phyloP scores from a whole-genome alignment of 225 moss, liverwort and hornwort species.

The Anthoceros angustus region DNA sequence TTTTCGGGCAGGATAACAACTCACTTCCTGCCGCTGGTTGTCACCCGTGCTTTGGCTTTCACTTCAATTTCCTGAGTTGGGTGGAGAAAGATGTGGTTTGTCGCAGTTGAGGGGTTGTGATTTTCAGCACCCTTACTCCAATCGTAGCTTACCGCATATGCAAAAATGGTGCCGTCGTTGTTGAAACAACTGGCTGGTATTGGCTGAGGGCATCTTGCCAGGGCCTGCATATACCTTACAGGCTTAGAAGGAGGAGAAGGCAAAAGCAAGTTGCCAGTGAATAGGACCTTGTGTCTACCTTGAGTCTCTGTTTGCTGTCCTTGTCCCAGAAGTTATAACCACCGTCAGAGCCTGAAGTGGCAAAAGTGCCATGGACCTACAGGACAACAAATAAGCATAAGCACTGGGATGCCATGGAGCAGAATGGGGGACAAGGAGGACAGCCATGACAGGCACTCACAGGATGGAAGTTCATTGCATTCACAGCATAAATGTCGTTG shows the following conservation, averaged over 20 bases:
- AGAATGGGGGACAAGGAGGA: neutral
- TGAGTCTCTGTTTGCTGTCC: conserved; percentile 93
- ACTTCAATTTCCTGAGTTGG: conserved; percentile 87
- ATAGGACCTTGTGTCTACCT: conserved; percentile 23
- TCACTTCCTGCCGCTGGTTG: conserved; percentile 61
- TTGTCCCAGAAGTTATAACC: conserved; percentile 99
- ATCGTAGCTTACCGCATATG: conserved; percentile 66
- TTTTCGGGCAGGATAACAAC: neutral
- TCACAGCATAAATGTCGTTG: conserved; percentile 96
- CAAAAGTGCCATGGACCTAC: conserved; percentile 99
- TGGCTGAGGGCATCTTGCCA: neutral
- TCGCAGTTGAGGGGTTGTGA: conserved; percentile 65
- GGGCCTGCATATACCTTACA: neutral
- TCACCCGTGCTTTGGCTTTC: conserved; percentile 68
- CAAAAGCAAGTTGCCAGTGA: neutral
- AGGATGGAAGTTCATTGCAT: conserved; percentile 95
- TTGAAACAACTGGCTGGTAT: neutral
- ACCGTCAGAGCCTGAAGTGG: conserved; percentile 96
- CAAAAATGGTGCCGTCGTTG: neutral
- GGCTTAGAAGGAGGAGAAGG: neutral
- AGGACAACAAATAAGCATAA: neutral
- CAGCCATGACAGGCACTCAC: conserved; percentile 25
- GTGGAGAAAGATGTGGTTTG: conserved; percentile 77
- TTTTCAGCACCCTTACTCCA: conserved; percentile 99
- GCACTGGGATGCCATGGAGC: neutral